phyloP scores from a whole-genome alignment of 176 grass and related monocot species.

The maize (Zea mays) region Zm-B73-REFERENCE-NAM-5.0 NC_050100.1:178993501-178994000 shows the following conservation, averaged over 20 bases:
- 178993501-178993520: constrained; percentile 46
- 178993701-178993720: constrained; percentile 38
- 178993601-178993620: constrained; percentile 95
- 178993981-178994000: constrained; percentile 44
- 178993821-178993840: constrained; percentile 57
- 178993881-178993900: constrained; percentile 81
- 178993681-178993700: constrained; percentile 82
- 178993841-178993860: constrained; percentile 83
- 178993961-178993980: constrained; percentile 51
- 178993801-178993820: constrained; percentile 3
- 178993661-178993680: constrained; percentile 75
- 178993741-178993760: constrained; percentile 15
- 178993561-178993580: constrained; percentile 92
- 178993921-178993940: constrained; percentile 38
- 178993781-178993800: background rate
- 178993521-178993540: constrained; percentile 38
- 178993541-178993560: constrained; percentile 82
- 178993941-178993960: constrained; percentile 43
- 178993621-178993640: constrained; percentile 96
- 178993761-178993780: constrained; percentile 33
- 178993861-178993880: constrained; percentile 64
- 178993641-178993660: constrained; percentile 90
- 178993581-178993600: constrained; percentile 99
- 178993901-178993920: constrained; percentile 51
- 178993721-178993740: constrained; percentile 29